Percentiles rank a stretch among this genome's conserved stretches.
Conservation (phyloP, 768 basidiomycete genomes). For the Termitomyces sp. region DNA sequence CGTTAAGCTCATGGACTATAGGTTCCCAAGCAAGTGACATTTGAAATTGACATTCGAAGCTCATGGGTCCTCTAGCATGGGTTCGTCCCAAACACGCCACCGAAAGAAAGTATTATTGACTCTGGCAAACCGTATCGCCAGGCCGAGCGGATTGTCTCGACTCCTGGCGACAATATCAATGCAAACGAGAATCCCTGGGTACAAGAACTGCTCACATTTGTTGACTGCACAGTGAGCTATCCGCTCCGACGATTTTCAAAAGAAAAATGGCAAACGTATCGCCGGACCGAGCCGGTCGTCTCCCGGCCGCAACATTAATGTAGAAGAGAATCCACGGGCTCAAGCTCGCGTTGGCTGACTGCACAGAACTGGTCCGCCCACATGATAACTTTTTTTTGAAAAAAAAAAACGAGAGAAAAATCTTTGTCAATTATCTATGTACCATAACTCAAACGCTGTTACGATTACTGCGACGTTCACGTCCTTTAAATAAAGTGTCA, state of each 20-base stretch:
- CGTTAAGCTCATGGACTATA: neutral
- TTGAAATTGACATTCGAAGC: neutral
- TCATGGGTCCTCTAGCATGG: neutral
- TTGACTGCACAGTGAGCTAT: neutral
- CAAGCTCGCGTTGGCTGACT: neutral
- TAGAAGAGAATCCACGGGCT: no score
- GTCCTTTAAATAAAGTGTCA: neutral
- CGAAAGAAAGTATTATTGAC: neutral
- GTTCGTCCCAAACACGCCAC: neutral
- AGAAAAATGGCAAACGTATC: neutral
- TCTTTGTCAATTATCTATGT: neutral
- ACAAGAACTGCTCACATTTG: neutral
- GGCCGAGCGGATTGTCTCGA: neutral
- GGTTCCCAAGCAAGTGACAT: neutral
- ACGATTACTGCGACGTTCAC: neutral
- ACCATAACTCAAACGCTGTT: no score
- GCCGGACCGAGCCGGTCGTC: neutral
- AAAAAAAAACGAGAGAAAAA: neutral
- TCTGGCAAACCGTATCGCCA: neutral
- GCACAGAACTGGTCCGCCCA: no score
- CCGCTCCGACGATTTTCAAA: neutral
- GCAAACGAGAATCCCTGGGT: neutral
- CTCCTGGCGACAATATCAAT: neutral
- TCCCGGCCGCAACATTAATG: neutral
- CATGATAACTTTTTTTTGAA: neutral